A percentile compares a stretch with the other conserved stretches of the same genome.
Conservation (phyloP, 164 flowering plant genomes). For the Cinnamomum chago region DNA sequence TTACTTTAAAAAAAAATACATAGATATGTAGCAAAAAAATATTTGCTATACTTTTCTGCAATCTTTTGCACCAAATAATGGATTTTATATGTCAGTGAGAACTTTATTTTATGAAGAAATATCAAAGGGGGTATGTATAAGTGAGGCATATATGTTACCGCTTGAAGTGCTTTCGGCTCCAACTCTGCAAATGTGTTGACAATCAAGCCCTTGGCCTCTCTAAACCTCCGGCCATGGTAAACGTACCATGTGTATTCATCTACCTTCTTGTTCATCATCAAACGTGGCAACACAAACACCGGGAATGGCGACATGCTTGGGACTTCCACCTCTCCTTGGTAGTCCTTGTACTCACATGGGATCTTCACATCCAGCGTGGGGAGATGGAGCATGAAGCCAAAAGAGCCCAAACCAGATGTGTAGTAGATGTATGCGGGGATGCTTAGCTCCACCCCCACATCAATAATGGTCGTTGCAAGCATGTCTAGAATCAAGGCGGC, state of each 20-base stretch:
- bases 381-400: slow-evolving; percentile 14
- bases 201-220: slow-evolving; percentile 5
- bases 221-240: not conserved
- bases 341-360: not conserved
- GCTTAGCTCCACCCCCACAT: slow-evolving; percentile 2
- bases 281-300: slow-evolving; percentile 2
- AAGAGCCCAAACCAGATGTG: not conserved
- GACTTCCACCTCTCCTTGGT: not conserved
- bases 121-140: too few species aligned
- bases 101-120: too few species aligned
- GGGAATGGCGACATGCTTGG: slow-evolving; percentile 9
- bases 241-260: slow-evolving; percentile 7
- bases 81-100: too few species aligned
- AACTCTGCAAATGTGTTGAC: slow-evolving; percentile 10
- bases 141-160: not conserved
- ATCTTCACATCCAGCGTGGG: not conserved
- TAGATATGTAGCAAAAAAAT: too few species aligned
- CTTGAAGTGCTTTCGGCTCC: not conserved
- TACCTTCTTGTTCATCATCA: not conserved
- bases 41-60: too few species aligned
- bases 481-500: slow-evolving; percentile 7
- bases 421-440: slow-evolving; percentile 13
- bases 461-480: slow-evolving; percentile 2
- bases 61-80: too few species aligned
- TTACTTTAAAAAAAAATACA: too few species aligned